phyloP scores from a whole-genome alignment of 306 rosid genomes.

The Casuarina equisetifolia region DNA sequence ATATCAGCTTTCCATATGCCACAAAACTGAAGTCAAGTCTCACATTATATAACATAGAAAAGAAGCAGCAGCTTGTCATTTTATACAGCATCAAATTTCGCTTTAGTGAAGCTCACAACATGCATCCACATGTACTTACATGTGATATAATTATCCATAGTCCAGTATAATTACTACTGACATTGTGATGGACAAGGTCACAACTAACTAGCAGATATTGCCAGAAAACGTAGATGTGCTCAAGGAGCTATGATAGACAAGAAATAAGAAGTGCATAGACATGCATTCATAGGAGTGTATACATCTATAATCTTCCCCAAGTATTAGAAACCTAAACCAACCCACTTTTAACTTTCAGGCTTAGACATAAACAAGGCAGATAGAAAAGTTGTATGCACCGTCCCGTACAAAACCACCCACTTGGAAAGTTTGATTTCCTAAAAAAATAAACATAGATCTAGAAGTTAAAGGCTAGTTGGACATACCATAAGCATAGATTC shows the following conservation, averaged over 20 bases:
- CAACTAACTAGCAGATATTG: not conserved
- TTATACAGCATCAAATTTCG: not conserved
- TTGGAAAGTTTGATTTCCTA: not conserved
- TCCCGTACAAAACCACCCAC: not conserved
- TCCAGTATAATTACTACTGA: not conserved
- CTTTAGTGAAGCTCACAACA: conserved; percentile 3
- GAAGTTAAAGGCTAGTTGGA: conserved; percentile 2
- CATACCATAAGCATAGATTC: conserved; percentile 76
- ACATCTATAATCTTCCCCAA: not conserved
- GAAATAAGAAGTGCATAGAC: not conserved
- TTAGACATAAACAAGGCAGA: not conserved
- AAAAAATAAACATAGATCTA: not conserved
- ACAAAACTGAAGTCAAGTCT: not conserved
- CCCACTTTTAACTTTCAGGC: not conserved
- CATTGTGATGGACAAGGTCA: not conserved
- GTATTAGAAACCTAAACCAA: not conserved
- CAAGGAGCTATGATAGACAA: not conserved
- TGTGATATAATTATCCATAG: not conserved
- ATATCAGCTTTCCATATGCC: conserved; percentile 17
- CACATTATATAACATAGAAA: not conserved
- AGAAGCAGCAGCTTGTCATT: not conserved
- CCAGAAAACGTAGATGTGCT: not conserved
- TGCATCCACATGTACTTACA: not conserved
- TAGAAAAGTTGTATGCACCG: not conserved
- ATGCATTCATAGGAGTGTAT: not conserved